These are phyloP conservation scores for Pestalotiopsis sp. DNA, from an alignment of 2,329 filamentous ascomycete genomes.

Conservation along the genomic window DNA sequence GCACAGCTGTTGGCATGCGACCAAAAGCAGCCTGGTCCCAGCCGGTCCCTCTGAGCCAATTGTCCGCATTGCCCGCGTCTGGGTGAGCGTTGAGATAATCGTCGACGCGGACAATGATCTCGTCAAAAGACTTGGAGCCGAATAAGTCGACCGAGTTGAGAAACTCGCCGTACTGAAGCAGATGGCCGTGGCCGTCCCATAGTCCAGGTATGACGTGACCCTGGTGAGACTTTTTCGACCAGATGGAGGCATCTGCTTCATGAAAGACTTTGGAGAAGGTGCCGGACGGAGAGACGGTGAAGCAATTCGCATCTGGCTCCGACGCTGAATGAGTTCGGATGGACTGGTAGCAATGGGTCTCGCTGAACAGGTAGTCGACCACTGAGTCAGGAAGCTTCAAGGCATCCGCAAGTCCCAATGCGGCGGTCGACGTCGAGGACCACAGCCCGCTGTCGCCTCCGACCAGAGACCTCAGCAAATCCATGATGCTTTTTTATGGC, in stretches of 20 bases:
- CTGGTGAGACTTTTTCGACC: slow-evolving; percentile 33
- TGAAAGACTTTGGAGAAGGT: slow-evolving; percentile 52
- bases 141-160: slow-evolving; percentile 68
- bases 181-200: slow-evolving; percentile 72
- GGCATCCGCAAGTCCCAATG: slow-evolving; percentile 26
- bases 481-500: slow-evolving; percentile 17
- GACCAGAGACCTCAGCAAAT: slow-evolving; percentile 20
- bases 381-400: slow-evolving; percentile 24
- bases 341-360: slow-evolving; percentile 45
- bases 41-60: slow-evolving; percentile 69
- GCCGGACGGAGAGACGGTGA: slow-evolving; percentile 52
- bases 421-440: slow-evolving; percentile 20
- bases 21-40: slow-evolving; percentile 72
- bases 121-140: slow-evolving; percentile 55
- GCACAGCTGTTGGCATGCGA: slow-evolving; percentile 66
- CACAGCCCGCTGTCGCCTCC: slow-evolving; percentile 21
- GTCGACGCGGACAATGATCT: slow-evolving; percentile 55
- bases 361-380: slow-evolving; percentile 24
- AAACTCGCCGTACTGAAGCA: slow-evolving; percentile 68
- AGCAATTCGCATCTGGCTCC: slow-evolving; percentile 51
- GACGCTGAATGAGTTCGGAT: slow-evolving; percentile 44
- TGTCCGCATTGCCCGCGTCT: slow-evolving; percentile 51
- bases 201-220: slow-evolving; percentile 68
- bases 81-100: slow-evolving; percentile 53
- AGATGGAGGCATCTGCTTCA: slow-evolving; percentile 29